Conservation (phyloP, 371 early-diverging fungal genomes). For the Mortierella sp. region DNA sequence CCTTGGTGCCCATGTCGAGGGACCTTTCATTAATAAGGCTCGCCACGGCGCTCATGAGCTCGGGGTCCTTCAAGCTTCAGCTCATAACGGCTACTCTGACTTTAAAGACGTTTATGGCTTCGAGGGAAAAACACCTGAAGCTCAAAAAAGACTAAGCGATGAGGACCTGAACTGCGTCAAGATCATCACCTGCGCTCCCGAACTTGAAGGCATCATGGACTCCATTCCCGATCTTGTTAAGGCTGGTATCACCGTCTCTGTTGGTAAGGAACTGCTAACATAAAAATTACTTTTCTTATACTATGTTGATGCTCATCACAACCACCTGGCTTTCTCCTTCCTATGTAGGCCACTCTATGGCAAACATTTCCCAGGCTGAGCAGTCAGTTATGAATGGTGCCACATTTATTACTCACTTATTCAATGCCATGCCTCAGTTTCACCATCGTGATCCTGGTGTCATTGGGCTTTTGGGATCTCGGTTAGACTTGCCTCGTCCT, state of each 20-base stretch:
- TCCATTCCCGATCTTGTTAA: slow-evolving; percentile 77
- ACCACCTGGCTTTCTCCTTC: neutral
- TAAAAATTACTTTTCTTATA: neutral
- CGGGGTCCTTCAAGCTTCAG: slow-evolving; percentile 68
- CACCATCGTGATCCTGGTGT: slow-evolving; percentile 87
- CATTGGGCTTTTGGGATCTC: slow-evolving; percentile 78
- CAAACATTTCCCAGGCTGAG: slow-evolving; percentile 78
- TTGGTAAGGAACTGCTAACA: slow-evolving; percentile 59
- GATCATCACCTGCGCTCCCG: slow-evolving; percentile 87
- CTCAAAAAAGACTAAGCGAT: slow-evolving; percentile 60
- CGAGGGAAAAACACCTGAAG: slow-evolving; percentile 50
- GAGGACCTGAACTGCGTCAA: slow-evolving; percentile 66
- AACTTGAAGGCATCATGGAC: slow-evolving; percentile 81
- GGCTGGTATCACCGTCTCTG: slow-evolving; percentile 81
- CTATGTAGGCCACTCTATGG: slow-evolving; percentile 74
- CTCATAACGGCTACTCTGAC: slow-evolving; percentile 75
- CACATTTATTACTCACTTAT: slow-evolving; percentile 82
- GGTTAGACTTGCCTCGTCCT: slow-evolving; percentile 68
- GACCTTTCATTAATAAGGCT: slow-evolving; percentile 81
- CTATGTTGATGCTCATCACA: neutral
- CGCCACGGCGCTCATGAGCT: slow-evolving; percentile 87
- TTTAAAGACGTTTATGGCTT: slow-evolving; percentile 81
- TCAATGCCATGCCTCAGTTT: slow-evolving; percentile 88
- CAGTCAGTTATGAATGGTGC: slow-evolving; percentile 77
- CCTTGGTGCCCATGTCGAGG: slow-evolving; percentile 88